Conservation (phyloP, 2,329 filamentous ascomycete genomes). For the Monilinia aucupariae region DNA sequence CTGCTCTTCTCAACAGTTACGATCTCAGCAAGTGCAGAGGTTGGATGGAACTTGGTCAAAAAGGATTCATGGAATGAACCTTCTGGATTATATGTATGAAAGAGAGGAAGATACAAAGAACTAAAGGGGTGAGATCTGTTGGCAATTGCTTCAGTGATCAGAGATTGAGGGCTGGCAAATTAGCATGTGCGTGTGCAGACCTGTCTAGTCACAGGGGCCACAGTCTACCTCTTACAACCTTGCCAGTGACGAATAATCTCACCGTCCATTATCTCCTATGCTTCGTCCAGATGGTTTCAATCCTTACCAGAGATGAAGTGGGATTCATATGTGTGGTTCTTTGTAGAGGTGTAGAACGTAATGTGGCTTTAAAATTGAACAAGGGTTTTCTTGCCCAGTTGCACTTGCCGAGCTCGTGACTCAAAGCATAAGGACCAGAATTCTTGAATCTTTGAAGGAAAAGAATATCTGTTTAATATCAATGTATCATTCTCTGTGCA, state of each 20-base stretch:
- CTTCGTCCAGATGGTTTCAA: too few species aligned
- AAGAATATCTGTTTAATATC: not conserved
- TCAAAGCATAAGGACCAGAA: not conserved
- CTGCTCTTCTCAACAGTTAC: too few species aligned
- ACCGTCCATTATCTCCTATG: not conserved
- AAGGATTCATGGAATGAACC: too few species aligned
- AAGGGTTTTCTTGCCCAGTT: not conserved
- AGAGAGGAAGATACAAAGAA: not conserved
- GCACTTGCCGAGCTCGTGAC: not conserved
- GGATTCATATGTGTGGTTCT: accelerated
- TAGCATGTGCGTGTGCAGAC: too few species aligned
- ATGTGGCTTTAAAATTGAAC: not conserved
- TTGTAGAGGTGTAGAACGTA: not conserved
- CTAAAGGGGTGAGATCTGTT: not conserved
- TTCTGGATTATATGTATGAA: too few species aligned
- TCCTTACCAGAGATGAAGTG: not conserved
- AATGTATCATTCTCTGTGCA: not conserved
- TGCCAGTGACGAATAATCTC: not conserved
- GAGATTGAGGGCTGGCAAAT: not conserved
- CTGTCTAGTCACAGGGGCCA: too few species aligned
- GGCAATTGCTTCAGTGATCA: not conserved
- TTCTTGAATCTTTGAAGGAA: not conserved
- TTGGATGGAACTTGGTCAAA: too few species aligned
- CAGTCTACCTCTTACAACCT: not conserved
- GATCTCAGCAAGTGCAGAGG: not conserved